Evolutionary conservation across 2,329 filamentous ascomycete species (phyloP).

Genomic region (Beauveria sp.): DNA sequence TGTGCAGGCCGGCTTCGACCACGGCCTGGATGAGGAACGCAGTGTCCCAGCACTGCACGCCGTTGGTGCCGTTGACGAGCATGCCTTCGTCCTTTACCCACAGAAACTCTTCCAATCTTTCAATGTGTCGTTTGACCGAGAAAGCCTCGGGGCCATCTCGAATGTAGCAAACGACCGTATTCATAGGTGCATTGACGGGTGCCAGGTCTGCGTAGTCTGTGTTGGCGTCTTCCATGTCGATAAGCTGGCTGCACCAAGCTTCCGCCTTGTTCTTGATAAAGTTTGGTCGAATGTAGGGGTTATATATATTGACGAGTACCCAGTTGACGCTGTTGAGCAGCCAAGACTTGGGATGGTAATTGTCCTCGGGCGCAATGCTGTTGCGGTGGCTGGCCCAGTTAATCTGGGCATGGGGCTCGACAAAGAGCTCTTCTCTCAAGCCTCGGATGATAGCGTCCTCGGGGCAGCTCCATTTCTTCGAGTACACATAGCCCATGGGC

Average conservation of each 20-base stretch:
- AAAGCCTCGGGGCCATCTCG: slow-evolving; percentile 69
- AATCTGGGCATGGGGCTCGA: slow-evolving; percentile 69
- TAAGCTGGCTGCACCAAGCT: slow-evolving; percentile 71
- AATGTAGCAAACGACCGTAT: slow-evolving; percentile 78
- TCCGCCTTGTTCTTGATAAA: slow-evolving; percentile 65
- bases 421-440: slow-evolving; percentile 75
- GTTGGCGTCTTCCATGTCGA: slow-evolving; percentile 88
- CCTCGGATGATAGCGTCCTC: slow-evolving; percentile 65
- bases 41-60: slow-evolving; percentile 97
- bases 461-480: slow-evolving; percentile 70
- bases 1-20: slow-evolving; percentile 69
- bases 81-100: slow-evolving; percentile 93
- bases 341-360: slow-evolving; percentile 90
- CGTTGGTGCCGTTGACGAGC: slow-evolving; percentile 93
- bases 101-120: slow-evolving; percentile 76
- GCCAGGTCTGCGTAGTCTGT: slow-evolving; percentile 81
- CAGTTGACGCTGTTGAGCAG: slow-evolving; percentile 73
- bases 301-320: slow-evolving; percentile 71
- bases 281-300: slow-evolving; percentile 64
- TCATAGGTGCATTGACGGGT: slow-evolving; percentile 86
- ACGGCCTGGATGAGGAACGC: slow-evolving; percentile 80
- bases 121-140: slow-evolving; percentile 67
- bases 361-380: slow-evolving; percentile 69
- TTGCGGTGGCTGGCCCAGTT: slow-evolving; percentile 74
- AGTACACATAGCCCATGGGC: slow-evolving; percentile 86